Percentiles rank a stretch among this genome's conserved stretches.
Evolutionary conservation across 305 asterid genomes (phyloP).

Genomic region (Fraxinus angustifolia): DNA sequence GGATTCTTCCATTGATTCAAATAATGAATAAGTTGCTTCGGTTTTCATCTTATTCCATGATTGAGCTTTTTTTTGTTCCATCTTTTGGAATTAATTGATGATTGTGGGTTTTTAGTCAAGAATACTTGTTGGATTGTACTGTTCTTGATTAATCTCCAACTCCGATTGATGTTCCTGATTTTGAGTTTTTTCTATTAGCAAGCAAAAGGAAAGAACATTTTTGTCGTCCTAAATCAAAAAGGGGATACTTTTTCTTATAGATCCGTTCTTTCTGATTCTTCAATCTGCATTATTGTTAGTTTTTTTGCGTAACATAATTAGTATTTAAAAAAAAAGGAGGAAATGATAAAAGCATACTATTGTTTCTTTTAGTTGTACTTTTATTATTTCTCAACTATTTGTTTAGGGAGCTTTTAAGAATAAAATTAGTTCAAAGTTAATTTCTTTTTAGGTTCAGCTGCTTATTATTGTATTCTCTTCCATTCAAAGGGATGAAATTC

Average conservation of each 20-base stretch:
- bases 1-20: slow-evolving; percentile 18
- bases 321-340: background rate
- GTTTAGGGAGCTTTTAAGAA: slow-evolving; percentile 12
- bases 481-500: background rate
- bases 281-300: slow-evolving; percentile 22
- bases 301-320: slow-evolving; percentile 15
- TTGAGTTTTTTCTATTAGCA: no score
- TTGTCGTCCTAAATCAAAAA: background rate
- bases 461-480: slow-evolving; percentile 22
- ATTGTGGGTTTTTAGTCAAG: no score
- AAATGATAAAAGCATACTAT: background rate
- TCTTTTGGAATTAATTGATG: no score
- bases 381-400: background rate
- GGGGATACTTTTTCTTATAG: background rate
- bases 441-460: slow-evolving; percentile 21
- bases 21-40: no score
- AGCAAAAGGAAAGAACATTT: no score
- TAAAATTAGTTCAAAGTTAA: slow-evolving; percentile 31
- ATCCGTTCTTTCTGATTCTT: background rate
- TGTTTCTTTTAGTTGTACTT: slow-evolving; percentile 8
- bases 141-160: no score
- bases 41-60: no score
- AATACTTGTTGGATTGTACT: no score
- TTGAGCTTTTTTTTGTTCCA: no score
- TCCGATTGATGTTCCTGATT: no score